Percentiles rank a stretch among this genome's conserved stretches.
These are phyloP conservation scores for Solanum tarapatanum DNA, from an alignment of 257 asterid genomes.

Conservation along the genomic window DNA sequence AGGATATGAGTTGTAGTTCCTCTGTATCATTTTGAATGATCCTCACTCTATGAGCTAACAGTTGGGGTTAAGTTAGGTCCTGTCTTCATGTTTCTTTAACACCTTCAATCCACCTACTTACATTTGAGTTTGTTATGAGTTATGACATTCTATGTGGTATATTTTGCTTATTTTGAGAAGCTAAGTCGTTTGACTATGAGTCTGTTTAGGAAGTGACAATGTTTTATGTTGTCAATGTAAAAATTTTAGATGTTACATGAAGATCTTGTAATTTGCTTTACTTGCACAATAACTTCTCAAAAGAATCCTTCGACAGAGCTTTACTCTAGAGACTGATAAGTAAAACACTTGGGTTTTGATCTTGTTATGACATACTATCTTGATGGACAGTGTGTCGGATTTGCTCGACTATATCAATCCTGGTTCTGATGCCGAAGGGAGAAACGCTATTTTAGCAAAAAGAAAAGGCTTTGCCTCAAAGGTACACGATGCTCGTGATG, in stretches of 20 bases:
- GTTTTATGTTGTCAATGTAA: not conserved
- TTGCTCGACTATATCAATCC: constrained; percentile 93
- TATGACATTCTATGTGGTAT: not conserved
- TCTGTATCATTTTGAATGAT: not conserved
- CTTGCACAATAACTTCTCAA: not conserved
- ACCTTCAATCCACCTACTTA: not conserved
- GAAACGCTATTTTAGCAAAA: constrained; percentile 34
- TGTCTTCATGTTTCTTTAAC: not conserved
- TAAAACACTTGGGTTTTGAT: not conserved
- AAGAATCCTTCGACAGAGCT: not conserved
- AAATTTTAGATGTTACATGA: not conserved
- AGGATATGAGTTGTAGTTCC: not conserved
- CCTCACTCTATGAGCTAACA: not conserved
- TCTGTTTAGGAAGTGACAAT: not conserved
- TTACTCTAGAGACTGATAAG: not conserved
- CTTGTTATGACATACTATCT: constrained; percentile 7
- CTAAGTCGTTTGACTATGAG: not conserved
- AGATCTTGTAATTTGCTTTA: not conserved
- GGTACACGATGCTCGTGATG: constrained; percentile 25
- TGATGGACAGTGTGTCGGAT: constrained; percentile 83
- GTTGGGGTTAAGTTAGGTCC: not conserved
- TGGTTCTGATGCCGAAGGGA: constrained; percentile 63
- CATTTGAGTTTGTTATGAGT: not conserved
- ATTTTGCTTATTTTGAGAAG: not conserved
- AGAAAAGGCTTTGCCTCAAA: constrained; percentile 50